These are phyloP conservation scores for Penicillium nordicum DNA, from an alignment of 2,329 filamentous ascomycete species.

Conservation along the genomic window DNA sequence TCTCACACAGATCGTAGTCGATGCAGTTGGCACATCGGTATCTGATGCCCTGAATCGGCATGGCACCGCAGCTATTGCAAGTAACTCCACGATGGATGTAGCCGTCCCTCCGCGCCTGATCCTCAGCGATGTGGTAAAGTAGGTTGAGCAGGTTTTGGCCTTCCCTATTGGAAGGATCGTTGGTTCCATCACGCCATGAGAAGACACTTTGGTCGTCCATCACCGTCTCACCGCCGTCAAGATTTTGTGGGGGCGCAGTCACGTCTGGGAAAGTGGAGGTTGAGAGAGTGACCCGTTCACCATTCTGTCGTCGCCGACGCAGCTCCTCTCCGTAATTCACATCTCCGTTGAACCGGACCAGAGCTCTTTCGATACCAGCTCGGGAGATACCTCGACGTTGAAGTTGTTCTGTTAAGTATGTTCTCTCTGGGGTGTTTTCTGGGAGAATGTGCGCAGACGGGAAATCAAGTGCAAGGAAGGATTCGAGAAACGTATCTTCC, in stretches of 20 bases:
- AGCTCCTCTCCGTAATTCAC: slow-evolving; percentile 40
- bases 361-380: slow-evolving; percentile 36
- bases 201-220: slow-evolving; percentile 45
- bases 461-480: slow-evolving; percentile 43
- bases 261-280: slow-evolving; percentile 33
- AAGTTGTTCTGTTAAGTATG: slow-evolving; percentile 39
- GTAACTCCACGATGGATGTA: slow-evolving; percentile 90
- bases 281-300: slow-evolving; percentile 37
- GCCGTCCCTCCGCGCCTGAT: slow-evolving; percentile 81
- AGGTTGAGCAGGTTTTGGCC: slow-evolving; percentile 81
- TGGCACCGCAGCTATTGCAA: slow-evolving; percentile 83
- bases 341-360: slow-evolving; percentile 40
- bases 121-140: slow-evolving; percentile 88
- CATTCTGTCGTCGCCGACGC: slow-evolving; percentile 38
- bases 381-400: slow-evolving; percentile 40
- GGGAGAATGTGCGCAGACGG: slow-evolving; percentile 35
- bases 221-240: slow-evolving; percentile 36
- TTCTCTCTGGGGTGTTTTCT: slow-evolving; percentile 33
- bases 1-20: slow-evolving; percentile 93
- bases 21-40: slow-evolving; percentile 95
- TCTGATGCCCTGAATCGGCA: slow-evolving; percentile 85
- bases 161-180: slow-evolving; percentile 43
- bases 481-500: slow-evolving; percentile 44
- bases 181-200: slow-evolving; percentile 44
- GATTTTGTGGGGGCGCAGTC: slow-evolving; percentile 22